phyloP scores from a whole-genome alignment of 2,329 filamentous ascomycete species.

The Ceratocystis smalleyi region DNA sequence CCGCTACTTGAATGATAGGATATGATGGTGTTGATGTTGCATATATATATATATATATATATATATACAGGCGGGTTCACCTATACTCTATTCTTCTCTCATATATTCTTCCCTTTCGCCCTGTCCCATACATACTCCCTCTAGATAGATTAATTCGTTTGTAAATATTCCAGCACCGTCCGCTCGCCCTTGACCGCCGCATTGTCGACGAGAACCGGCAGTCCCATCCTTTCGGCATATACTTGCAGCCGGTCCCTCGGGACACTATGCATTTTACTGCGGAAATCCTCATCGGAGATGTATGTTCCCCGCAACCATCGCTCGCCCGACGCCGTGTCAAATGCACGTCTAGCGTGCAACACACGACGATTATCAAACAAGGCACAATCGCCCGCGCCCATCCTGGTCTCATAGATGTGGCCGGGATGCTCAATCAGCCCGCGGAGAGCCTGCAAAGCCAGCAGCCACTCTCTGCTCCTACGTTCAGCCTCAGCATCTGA shows the following conservation, averaged over 20 bases:
- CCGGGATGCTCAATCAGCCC: conserved; percentile 38
- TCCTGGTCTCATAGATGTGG: conserved; percentile 52
- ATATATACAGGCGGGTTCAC: not conserved
- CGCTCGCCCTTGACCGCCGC: conserved; percentile 5
- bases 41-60: not conserved
- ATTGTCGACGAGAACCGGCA: conserved; percentile 7
- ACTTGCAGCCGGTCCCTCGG: conserved; percentile 9
- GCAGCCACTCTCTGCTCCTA: conserved; percentile 28
- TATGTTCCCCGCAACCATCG: conserved; percentile 82
- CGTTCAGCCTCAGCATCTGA: conserved; percentile 14
- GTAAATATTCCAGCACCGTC: conserved; percentile 14
- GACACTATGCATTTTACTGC: conserved; percentile 22
- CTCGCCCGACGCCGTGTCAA: conserved; percentile 50
- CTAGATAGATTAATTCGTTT: not conserved
- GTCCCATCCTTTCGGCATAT: conserved; percentile 15
- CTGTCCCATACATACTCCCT: not conserved
- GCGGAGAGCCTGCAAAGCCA: conserved; percentile 41
- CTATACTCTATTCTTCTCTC: too few species aligned
- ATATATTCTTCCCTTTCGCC: too few species aligned
- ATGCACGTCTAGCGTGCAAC: conserved; percentile 67
- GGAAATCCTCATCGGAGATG: conserved; percentile 40
- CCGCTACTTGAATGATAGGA: not conserved
- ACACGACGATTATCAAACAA: conserved; percentile 82
- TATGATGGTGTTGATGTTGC: not conserved
- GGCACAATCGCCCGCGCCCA: conserved; percentile 72